Base-by-base conservation (phyloP, 257 asterid genomes). In the Gentiana macrophylla region DNA sequence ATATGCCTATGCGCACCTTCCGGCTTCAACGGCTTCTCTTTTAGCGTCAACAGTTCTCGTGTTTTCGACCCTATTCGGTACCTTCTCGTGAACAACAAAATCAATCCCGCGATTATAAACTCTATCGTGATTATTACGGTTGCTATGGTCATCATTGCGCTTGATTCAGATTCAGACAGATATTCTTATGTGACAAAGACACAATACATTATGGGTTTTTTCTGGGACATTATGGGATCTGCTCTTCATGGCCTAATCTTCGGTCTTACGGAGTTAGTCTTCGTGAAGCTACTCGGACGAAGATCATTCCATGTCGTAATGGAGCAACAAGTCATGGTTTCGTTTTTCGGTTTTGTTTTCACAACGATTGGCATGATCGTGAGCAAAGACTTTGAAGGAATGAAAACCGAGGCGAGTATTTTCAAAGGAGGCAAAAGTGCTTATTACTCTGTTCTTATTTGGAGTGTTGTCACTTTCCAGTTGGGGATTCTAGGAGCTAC, bases 261-360 rank as follows among this genome's bases (percentile, higher is more conserved):
- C 4, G 97, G 95, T 6, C 84, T 90, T 1, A 82, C 95, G 0
- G 95, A 90, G 75, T 62, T 84, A 37, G 81, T 86, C 46, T 86
- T 90, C 3, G 57, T 80, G 36, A 80, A 77, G 59, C 44, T 74
- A 49, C 78, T 86, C 0, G 94, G 95, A 32, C 73, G 93, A 55
- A 72, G 80, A 59, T 90, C 98, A 0, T 86, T 90, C 69, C 94
- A 80, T 32, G 95, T 86, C 3, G 95, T 90, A 44, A 68, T 90
- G 36, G 98, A 90, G 77, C 96, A 90, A 72, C 98, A 90, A 75
- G 82, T 84, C 63, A 80, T 82, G 87, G 98, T 90, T 49, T 90
- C 98, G 32, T 32, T 90, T 2, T 68, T 84, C 3, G 98, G 79
- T 2, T 90, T 86, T 35, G 35, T 70, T 37, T 90, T 90, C 60